These are phyloP conservation scores for Penstemon davidsonii DNA, from an alignment of 257 asterid species.

Conservation along the genomic window DNA sequence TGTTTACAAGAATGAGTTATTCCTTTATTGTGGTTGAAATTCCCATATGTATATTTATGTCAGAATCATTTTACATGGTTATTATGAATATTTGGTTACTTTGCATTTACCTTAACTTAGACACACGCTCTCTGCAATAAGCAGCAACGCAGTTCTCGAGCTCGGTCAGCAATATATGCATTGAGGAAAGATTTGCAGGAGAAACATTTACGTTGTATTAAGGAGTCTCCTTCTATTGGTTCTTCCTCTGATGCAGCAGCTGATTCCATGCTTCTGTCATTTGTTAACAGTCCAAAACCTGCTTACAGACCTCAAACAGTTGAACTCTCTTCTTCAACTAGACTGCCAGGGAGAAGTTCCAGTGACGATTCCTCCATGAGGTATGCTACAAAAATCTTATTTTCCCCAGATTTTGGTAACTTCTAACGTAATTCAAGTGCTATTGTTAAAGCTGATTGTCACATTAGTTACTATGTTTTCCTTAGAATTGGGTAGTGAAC, in stretches of 20 bases:
- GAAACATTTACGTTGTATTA: constrained; percentile 46
- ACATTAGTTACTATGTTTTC: background rate
- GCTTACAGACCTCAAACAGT: constrained; percentile 40
- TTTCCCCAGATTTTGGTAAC: no score
- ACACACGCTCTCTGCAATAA: constrained; percentile 66
- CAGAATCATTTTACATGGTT: constrained; percentile 16
- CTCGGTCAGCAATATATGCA: constrained; percentile 50
- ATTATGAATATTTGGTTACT: constrained; percentile 20
- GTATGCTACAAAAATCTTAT: constrained; percentile 33
- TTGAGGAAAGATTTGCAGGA: constrained; percentile 72
- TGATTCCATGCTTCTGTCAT: constrained; percentile 66
- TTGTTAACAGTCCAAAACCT: constrained; percentile 58
- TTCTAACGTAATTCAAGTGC: background rate
- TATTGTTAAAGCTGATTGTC: background rate
- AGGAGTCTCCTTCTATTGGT: constrained; percentile 49
- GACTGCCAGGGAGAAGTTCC: constrained; percentile 38
- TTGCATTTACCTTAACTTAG: constrained; percentile 51
- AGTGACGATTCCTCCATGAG: constrained; percentile 48
- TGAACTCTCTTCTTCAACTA: constrained; percentile 38
- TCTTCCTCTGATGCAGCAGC: constrained; percentile 52
- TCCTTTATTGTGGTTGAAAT: constrained; percentile 17
- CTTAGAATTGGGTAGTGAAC: constrained; percentile 1
- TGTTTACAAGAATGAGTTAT: background rate
- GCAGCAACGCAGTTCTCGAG: constrained; percentile 49
- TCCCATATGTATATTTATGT: constrained; percentile 9